These are phyloP conservation scores for Kodamaea plutei DNA, from an alignment of 1,139 yeast species.

Conservation along the genomic window DNA sequence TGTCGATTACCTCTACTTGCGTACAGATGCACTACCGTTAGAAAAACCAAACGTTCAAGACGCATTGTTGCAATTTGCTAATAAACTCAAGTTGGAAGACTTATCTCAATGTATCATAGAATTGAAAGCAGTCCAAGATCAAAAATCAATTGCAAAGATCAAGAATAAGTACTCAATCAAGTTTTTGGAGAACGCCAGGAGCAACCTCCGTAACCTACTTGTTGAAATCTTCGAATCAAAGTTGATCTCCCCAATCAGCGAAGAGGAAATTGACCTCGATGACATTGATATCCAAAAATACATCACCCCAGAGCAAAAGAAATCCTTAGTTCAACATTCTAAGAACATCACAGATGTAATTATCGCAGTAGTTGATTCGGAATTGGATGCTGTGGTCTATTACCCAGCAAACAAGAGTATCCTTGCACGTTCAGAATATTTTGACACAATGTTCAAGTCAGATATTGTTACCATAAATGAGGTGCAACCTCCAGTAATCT, in stretches of 20 bases:
- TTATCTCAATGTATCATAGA: constrained; percentile 29
- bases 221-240: constrained; percentile 31
- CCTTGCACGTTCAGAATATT: constrained; percentile 59
- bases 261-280: constrained; percentile 27
- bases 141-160: constrained; percentile 32
- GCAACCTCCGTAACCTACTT: constrained; percentile 41
- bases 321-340: constrained; percentile 18
- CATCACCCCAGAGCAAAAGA: constrained; percentile 14
- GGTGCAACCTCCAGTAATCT: constrained; percentile 17
- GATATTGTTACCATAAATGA: constrained; percentile 25
- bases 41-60: constrained; percentile 19
- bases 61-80: constrained; percentile 30
- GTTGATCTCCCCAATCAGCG: constrained; percentile 8
- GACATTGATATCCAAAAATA: constrained; percentile 23
- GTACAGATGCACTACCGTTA: constrained; percentile 26
- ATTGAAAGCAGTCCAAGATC: constrained; percentile 11
- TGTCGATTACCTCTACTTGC: constrained; percentile 51
- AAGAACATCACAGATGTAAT: constrained; percentile 45
- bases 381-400: constrained; percentile 24
- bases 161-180: constrained; percentile 43
- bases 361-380: constrained; percentile 33
- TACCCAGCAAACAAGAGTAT: constrained; percentile 67
- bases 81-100: constrained; percentile 30
- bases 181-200: constrained; percentile 46
- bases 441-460: constrained; percentile 60